A percentile compares a stretch with the other conserved stretches of the same genome.
These are phyloP conservation scores for Nidula microcarpa DNA, from an alignment of 768 basidiomycete species.

Conservation along the genomic window DNA sequence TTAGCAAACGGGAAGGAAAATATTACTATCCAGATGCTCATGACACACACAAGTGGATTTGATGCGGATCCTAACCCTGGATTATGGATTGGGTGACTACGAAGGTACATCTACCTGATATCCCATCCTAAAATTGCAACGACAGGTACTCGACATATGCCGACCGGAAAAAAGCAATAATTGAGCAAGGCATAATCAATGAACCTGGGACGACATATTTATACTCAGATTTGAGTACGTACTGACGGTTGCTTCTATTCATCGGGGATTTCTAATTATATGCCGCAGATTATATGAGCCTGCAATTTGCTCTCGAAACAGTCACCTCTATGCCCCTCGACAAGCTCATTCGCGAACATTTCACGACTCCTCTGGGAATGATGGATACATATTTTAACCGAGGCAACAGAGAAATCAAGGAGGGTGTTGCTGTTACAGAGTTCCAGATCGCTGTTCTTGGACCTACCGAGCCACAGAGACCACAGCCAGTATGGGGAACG, in stretches of 20 bases:
- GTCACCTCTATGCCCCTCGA: slow-evolving; percentile 17
- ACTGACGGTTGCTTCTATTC: not conserved
- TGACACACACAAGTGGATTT: slow-evolving; percentile 24
- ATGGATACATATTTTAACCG: slow-evolving; percentile 18
- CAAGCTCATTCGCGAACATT: slow-evolving; percentile 14
- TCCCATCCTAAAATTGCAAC: too few relatives aligned
- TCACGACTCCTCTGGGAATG: slow-evolving; percentile 22
- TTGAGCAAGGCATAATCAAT: slow-evolving; percentile 15
- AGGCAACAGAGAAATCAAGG: slow-evolving; percentile 10
- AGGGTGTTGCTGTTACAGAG: slow-evolving; percentile 14
- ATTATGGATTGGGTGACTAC: slow-evolving; percentile 16
- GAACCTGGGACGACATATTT: slow-evolving; percentile 16
- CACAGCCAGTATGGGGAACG: slow-evolving; percentile 23
- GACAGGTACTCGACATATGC: slow-evolving; percentile 17
- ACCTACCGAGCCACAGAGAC: slow-evolving; percentile 12
- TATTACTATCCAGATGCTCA: slow-evolving; percentile 20
- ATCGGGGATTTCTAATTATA: not conserved
- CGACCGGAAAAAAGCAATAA: slow-evolving; percentile 15
- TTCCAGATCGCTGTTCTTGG: slow-evolving; percentile 19
- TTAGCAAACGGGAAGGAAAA: slow-evolving; percentile 19
- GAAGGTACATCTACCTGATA: too few relatives aligned
- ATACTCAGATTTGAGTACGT: slow-evolving; percentile 23
- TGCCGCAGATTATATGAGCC: slow-evolving; percentile 18
- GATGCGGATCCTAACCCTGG: slow-evolving; percentile 20
- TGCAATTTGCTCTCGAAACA: slow-evolving; percentile 19